Base-by-base conservation (phyloP, 179 eudicot genomes). In the Spinacia oleracea region DNA sequence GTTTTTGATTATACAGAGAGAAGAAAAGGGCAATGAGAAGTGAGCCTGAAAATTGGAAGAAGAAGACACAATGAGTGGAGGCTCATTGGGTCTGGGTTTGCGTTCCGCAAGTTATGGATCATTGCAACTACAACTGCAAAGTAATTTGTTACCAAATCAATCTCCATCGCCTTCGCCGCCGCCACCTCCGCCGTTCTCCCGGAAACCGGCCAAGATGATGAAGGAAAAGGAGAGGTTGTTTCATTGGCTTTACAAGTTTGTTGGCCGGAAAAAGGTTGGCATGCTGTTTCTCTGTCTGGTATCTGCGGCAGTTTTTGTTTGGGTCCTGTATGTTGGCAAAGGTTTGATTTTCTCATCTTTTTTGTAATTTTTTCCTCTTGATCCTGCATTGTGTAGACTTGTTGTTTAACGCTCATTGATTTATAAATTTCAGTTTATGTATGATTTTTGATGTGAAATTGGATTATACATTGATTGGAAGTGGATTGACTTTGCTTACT, bases 21-120 rank as follows among this genome's bases (percentile, higher is more conserved):
- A 48, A 80, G 81, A 64, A 67, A 53, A 15, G 84, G 87, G 86
- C 82, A 77, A 92, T 90, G 95, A 92, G 82, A 88, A 85, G 80
- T 80, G 82, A 71, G 62, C 70, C 29, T 74, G 70, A 77, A 75
- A 74, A 71, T 72, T 86, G 80, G 80, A 75, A 78, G 83, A 51
- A 27, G 45, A 67, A 66, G 83, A 76, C 82, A 88, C 90, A 86
- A 92, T 94, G 98, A 93, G 87, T 78, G 84, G 84, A 75, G 92
- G 89, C 94, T 93, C 98, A 88, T 88, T 90, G 94, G 97, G 97
- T 87, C 89, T 93, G 83, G 97, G 97, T 83, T 83, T 91, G 75
- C 90, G 98, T 56, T 88, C 93, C 20, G 90, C 94, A 80, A 94
- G 98, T 84, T 88, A 91, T 89, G 96, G 94, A 51, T 91, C 97